phyloP scores from a whole-genome alignment of 768 basidiomycete genomes.

The Tulasnella sp. region DNA sequence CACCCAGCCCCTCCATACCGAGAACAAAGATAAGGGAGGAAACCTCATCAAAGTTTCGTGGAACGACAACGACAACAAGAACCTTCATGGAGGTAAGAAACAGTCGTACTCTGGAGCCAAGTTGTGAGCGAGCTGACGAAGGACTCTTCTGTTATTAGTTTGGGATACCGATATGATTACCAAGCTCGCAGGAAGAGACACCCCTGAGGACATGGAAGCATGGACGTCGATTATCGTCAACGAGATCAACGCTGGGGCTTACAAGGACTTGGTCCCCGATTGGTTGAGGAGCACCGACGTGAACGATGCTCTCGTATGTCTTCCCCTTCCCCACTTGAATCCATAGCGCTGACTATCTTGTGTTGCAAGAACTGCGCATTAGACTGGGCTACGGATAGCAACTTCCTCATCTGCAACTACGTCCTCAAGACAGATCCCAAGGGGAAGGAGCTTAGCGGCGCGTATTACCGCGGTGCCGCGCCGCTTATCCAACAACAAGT shows the following conservation, averaged over 20 bases:
- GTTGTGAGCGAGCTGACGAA: neutral
- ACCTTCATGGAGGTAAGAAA: neutral
- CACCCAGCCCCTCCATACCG: conserved; percentile 9
- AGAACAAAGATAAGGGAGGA: neutral
- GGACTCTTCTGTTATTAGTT: neutral
- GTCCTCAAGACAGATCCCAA: conserved; percentile 2
- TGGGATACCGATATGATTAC: conserved; percentile 14
- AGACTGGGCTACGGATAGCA: conserved; percentile 9
- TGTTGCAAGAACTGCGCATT: conserved; percentile 7
- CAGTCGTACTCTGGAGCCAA: neutral
- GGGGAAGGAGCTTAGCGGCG: neutral
- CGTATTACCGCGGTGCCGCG: conserved; percentile 2
- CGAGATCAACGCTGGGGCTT: conserved; percentile 6
- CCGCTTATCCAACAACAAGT: conserved; percentile 14
- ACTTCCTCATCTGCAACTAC: conserved; percentile 6
- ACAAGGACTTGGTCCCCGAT: neutral
- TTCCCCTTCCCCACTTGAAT: neutral
- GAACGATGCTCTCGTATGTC: neutral
- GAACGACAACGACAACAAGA: neutral
- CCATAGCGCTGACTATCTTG: neutral
- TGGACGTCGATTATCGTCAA: neutral
- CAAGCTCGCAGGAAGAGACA: neutral
- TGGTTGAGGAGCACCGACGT: conserved; percentile 9
- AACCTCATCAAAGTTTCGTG: neutral
- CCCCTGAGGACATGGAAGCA: neutral